Evolutionary conservation across 2,329 filamentous ascomycete genomes (phyloP), one percentile per base, ranked within the genome.

Genomic region (Apiospora arundinis): DNA sequence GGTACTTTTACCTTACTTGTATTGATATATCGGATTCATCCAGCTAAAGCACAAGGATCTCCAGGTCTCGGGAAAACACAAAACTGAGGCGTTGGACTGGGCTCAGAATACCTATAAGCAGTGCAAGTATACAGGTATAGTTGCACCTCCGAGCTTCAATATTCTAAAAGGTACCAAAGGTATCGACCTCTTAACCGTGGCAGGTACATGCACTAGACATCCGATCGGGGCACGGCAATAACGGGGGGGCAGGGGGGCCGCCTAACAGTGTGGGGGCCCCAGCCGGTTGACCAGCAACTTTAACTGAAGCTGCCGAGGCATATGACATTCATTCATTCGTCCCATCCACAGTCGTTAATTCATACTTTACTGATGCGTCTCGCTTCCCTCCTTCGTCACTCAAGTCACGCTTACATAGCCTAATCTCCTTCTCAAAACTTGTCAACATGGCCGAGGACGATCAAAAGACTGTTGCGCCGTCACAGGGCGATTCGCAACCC

Each of bases 281-380:
- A 63, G 56, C 21, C 56, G 21, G 56, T 21, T 9, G 37, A 37
- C 32, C 18, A 63, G 40, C 52, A 60, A 60, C 52, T 60, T 37
- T 7, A 60, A 28, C 56, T 63, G 32, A 40, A 67, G 40, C 65
- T 45, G 65, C 65, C 65, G 65, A 67, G 42, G 65, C 40, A 67
- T 46, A 46, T 46, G 65, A 67, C 42, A 45, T 16, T 25, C 28
- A n/a, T 67, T 8, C 42, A 45, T 67, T 8, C 42, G 16, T 32
- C 32, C 3, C 63, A 66, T 66, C 63, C 32, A 44, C 63, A 4
- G 65, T 25, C 65, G 16, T 45, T 67, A n/a, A 28, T 46, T n/a
- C 8, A 12, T 32, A 56, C 21, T 6, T 37, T 60, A 56, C 21
- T 63, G 56, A 40, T 40, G 56, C 56, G n/a, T 63, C 37, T 2